phyloP scores from a whole-genome alignment of 345 rosid genomes.

The Citrus sp. region DNA sequence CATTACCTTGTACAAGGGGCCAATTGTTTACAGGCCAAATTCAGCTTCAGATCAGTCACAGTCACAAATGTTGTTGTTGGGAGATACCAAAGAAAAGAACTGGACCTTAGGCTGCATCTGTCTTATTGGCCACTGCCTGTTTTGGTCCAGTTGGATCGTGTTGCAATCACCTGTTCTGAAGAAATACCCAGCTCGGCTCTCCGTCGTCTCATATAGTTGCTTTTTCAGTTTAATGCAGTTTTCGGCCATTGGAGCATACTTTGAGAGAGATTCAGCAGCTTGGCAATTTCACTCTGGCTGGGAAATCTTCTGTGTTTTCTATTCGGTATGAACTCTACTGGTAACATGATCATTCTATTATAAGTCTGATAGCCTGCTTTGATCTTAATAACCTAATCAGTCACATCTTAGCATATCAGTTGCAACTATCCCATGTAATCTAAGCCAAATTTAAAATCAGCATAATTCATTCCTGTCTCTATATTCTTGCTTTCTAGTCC shows the following conservation, averaged over 20 bases:
- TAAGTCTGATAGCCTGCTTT: not conserved
- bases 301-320: slow-evolving; percentile 51
- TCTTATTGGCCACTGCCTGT: slow-evolving; percentile 59
- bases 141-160: slow-evolving; percentile 94
- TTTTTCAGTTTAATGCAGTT: slow-evolving; percentile 66
- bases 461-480: not conserved
- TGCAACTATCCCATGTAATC: not conserved
- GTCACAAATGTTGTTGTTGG: slow-evolving; percentile 11
- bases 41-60: slow-evolving; percentile 11
- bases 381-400: not conserved
- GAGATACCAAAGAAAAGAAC: slow-evolving; percentile 40
- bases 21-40: slow-evolving; percentile 42
- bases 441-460: not conserved
- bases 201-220: slow-evolving; percentile 67
- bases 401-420: not conserved
- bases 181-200: slow-evolving; percentile 79
- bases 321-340: slow-evolving; percentile 45
- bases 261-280: slow-evolving; percentile 52
- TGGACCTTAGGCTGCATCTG: slow-evolving; percentile 51
- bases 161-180: slow-evolving; percentile 68
- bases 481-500: not conserved
- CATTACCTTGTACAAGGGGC: slow-evolving; percentile 65
- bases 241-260: slow-evolving; percentile 46
- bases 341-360: not conserved
- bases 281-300: slow-evolving; percentile 55